Percentiles rank a stretch among this genome's conserved stretches.
Evolutionary conservation across 176 grass and related monocot species (phyloP).

Genomic region (Zea luxurians): DNA sequence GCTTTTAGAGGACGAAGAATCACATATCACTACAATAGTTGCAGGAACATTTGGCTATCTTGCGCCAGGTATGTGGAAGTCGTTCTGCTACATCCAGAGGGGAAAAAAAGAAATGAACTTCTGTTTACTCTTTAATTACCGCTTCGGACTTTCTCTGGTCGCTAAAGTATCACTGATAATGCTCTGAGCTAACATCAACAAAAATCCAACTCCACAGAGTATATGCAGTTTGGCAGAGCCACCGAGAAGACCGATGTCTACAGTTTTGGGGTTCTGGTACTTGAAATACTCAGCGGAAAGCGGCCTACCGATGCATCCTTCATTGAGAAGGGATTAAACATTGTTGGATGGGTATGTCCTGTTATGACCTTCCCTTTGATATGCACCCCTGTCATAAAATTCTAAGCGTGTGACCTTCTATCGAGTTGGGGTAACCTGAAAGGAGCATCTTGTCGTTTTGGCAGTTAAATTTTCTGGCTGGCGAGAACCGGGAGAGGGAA

Average conservation of each 20-base stretch:
- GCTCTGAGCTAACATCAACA: slow-evolving; percentile 31
- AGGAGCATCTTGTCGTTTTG: slow-evolving; percentile 16
- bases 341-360: slow-evolving; percentile 93
- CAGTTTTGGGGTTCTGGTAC: slow-evolving; percentile 96
- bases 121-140: background rate
- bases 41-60: slow-evolving; percentile 99
- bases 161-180: slow-evolving; percentile 3
- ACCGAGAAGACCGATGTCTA: slow-evolving; percentile 98
- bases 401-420: background rate
- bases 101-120: background rate
- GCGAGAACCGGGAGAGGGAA: slow-evolving; percentile 80
- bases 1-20: slow-evolving; percentile 90
- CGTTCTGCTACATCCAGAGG: background rate
- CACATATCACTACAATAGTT: slow-evolving; percentile 99
- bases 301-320: slow-evolving; percentile 94
- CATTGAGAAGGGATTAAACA: slow-evolving; percentile 97
- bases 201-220: slow-evolving; percentile 65
- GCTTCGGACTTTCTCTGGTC: background rate
- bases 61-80: slow-evolving; percentile 74
- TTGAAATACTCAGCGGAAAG: slow-evolving; percentile 91
- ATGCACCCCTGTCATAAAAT: background rate
- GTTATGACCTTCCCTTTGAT: slow-evolving; percentile 12
- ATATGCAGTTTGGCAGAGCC: slow-evolving; percentile 96
- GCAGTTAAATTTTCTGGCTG: slow-evolving; percentile 83
- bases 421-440: slow-evolving; percentile 15